phyloP scores from a whole-genome alignment of 2,329 filamentous ascomycete genomes.

The Didymella sp. region DNA sequence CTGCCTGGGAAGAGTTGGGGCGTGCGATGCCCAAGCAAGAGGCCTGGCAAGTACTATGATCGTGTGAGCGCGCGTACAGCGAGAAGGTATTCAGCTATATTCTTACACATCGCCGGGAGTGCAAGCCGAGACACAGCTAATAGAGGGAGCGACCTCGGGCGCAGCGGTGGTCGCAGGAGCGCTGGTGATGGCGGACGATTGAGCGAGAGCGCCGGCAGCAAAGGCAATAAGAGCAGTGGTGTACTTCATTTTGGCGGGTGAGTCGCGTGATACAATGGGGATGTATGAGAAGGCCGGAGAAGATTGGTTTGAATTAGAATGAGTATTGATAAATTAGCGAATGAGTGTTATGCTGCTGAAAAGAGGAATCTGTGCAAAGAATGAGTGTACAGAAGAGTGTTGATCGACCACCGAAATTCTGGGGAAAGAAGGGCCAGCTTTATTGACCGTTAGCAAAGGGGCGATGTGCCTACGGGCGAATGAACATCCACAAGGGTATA shows the following conservation, averaged over 20 bases:
- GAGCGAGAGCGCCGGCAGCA: slow-evolving; percentile 54
- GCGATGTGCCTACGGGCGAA: slow-evolving; percentile 3
- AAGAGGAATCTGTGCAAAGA: slow-evolving; percentile 15
- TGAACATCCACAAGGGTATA: slow-evolving; percentile 8
- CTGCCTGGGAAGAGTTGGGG: slow-evolving; percentile 58
- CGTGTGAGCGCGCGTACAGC: slow-evolving; percentile 5
- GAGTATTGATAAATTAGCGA: slow-evolving; percentile 8
- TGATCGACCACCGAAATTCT: slow-evolving; percentile 4
- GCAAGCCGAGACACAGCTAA: slow-evolving; percentile 51
- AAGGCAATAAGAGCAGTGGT: slow-evolving; percentile 55
- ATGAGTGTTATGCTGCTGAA: slow-evolving; percentile 15
- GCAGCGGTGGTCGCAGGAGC: slow-evolving; percentile 44
- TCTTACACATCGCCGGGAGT: slow-evolving; percentile 52
- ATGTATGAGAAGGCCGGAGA: not conserved
- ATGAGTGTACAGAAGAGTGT: slow-evolving; percentile 19
- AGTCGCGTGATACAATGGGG: slow-evolving; percentile 13
- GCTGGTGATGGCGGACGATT: slow-evolving; percentile 49
- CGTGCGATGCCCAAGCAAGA: slow-evolving; percentile 60
- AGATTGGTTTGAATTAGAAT: slow-evolving; percentile 9
- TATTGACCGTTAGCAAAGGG: slow-evolving; percentile 17
- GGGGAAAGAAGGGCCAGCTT: slow-evolving; percentile 12
- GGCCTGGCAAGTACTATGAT: slow-evolving; percentile 54
- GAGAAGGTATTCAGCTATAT: not conserved
- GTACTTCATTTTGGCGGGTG: slow-evolving; percentile 52
- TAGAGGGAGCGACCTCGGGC: slow-evolving; percentile 30